Evolutionary conservation across 176 grass and related monocot species (phyloP).

Genomic region (Oryza coarctata): DNA sequence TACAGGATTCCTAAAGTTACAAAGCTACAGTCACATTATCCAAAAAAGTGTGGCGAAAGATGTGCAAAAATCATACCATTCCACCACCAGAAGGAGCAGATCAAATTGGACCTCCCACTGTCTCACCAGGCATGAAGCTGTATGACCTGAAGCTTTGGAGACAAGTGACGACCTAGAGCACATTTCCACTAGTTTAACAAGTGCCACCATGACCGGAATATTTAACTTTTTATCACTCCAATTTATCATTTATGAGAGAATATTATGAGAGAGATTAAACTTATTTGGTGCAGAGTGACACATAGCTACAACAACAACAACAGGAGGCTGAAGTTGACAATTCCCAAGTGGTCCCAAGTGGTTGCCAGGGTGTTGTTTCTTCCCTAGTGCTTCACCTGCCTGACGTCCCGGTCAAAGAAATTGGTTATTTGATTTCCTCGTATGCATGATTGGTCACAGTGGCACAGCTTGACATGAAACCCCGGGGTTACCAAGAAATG

Average conservation of each 20-base stretch:
- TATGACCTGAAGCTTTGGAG: slow-evolving; percentile 1
- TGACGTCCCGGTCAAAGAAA: not conserved
- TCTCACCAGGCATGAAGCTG: not conserved
- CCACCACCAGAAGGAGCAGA: not conserved
- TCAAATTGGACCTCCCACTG: not conserved
- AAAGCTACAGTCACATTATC: not conserved
- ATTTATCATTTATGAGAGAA: too few relatives aligned
- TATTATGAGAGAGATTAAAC: too few relatives aligned
- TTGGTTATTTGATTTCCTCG: not conserved
- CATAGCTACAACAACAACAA: too few relatives aligned
- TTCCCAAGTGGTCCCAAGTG: too few relatives aligned
- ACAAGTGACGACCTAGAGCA: not conserved
- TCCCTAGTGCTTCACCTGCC: slow-evolving; percentile 10
- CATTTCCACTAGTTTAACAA: not conserved
- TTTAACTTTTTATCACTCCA: too few relatives aligned
- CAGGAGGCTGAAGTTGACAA: slow-evolving; percentile 6
- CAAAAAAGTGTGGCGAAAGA: not conserved
- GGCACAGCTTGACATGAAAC: too few relatives aligned
- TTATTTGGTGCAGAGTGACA: too few relatives aligned
- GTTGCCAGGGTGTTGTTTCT: slow-evolving; percentile 8
- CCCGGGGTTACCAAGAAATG: too few relatives aligned
- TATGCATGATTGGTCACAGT: slow-evolving; percentile 1
- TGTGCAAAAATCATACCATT: not conserved
- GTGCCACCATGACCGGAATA: not conserved
- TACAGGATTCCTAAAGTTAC: not conserved